phyloP scores from a whole-genome alignment of 148 eudicot genomes.

The Pharnaceum exiguum region DNA sequence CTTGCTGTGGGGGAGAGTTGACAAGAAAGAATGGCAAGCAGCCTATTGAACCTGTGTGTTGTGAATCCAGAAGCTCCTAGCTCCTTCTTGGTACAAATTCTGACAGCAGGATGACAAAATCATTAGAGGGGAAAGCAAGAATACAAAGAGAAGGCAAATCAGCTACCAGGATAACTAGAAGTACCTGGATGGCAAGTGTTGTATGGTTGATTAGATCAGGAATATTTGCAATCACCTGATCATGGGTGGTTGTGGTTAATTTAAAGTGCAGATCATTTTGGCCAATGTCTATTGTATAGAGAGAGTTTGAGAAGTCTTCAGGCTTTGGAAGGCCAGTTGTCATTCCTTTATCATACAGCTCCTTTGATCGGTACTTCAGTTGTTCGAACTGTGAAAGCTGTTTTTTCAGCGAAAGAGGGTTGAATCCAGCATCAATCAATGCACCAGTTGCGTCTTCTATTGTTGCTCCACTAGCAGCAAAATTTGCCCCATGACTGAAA shows the following conservation, averaged over 20 bases:
- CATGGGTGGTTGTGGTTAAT: conserved; percentile 1
- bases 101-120: not conserved
- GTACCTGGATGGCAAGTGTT: conserved; percentile 21
- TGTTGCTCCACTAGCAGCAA: conserved; percentile 22
- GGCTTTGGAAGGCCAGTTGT: conserved; percentile 23
- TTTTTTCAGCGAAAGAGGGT: conserved; percentile 12
- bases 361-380: conserved; percentile 13
- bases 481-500: conserved; percentile 19
- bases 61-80: conserved; percentile 30
- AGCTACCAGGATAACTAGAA: too few relatives aligned
- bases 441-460: conserved; percentile 15
- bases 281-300: conserved; percentile 34
- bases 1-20: conserved; percentile 4
- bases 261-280: conserved; percentile 31
- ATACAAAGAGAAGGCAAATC: too few relatives aligned
- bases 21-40: conserved; percentile 24
- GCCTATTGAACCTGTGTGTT: conserved; percentile 35
- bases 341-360: not conserved
- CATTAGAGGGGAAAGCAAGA: not conserved
- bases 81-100: conserved; percentile 24
- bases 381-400: conserved; percentile 21
- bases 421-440: conserved; percentile 12
- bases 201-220: conserved; percentile 17
- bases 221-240: conserved; percentile 1
- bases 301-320: conserved; percentile 31